Evolutionary conservation across 164 flowering plant species (phyloP).

Genomic region (Vitis labrusca): DNA sequence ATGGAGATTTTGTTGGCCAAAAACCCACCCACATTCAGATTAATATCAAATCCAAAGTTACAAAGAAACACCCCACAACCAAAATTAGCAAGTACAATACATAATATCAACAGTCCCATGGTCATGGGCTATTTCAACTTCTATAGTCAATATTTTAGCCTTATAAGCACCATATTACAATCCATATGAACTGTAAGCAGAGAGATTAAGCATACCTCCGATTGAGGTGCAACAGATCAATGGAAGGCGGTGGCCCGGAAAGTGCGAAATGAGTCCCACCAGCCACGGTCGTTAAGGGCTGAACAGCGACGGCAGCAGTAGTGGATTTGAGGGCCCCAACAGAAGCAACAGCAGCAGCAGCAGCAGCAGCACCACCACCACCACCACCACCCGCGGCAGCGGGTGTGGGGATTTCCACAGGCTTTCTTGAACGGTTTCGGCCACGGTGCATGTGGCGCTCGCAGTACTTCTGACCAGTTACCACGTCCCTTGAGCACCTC

Average conservation of each 20-base stretch:
- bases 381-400: constrained; percentile 14
- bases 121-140: not conserved
- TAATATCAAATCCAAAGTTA: too few species aligned
- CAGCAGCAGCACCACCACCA: constrained; percentile 1
- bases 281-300: constrained; percentile 14
- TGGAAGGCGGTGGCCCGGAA: constrained; percentile 38
- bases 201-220: constrained; percentile 39
- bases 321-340: constrained; percentile 15
- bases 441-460: constrained; percentile 97
- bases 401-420: constrained; percentile 84
- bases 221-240: constrained; percentile 48
- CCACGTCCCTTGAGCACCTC: constrained; percentile 92
- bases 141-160: not conserved
- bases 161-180: too few species aligned
- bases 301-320: constrained; percentile 12
- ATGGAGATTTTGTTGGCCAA: too few species aligned
- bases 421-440: constrained; percentile 99
- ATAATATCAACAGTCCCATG: not conserved
- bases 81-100: too few species aligned
- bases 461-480: constrained; percentile 80
- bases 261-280: constrained; percentile 30
- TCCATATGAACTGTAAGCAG: too few species aligned
- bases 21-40: too few species aligned
- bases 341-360: constrained; percentile 11
- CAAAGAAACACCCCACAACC: too few species aligned